Evolutionary conservation across 176 grass and related monocot species (phyloP).

Genomic region (Carex littledalei): DNA sequence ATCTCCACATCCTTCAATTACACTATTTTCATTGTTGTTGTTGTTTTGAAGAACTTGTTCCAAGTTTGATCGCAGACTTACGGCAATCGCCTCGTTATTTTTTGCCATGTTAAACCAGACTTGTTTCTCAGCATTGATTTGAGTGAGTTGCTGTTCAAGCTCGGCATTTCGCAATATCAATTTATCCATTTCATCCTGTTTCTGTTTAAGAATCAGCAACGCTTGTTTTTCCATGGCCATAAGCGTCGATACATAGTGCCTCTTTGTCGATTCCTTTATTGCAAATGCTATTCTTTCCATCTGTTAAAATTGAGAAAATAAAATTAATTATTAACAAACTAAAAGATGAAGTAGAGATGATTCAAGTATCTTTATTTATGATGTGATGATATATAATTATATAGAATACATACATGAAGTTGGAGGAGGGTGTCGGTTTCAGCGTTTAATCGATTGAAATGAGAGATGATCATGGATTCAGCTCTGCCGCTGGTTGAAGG

Average conservation of each 20-base stretch:
- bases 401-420: conserved; percentile 23
- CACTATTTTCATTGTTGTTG: background rate
- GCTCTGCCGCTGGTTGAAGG: conserved; percentile 54
- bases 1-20: conserved; percentile 50
- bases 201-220: conserved; percentile 17
- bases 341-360: background rate
- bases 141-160: conserved; percentile 39
- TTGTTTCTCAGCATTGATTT: conserved; percentile 36
- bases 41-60: conserved; percentile 41
- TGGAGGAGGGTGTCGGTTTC: conserved; percentile 47
- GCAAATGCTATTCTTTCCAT: conserved; percentile 33
- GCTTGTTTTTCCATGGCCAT: conserved; percentile 18
- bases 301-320: conserved; percentile 6
- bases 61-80: conserved; percentile 35
- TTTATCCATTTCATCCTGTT: conserved; percentile 27
- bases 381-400: background rate
- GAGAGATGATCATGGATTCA: background rate
- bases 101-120: conserved; percentile 46
- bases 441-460: conserved; percentile 28
- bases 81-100: conserved; percentile 38
- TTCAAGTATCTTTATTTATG: background rate
- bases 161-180: conserved; percentile 7
- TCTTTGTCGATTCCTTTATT: conserved; percentile 35
- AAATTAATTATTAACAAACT: background rate
- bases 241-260: conserved; percentile 35